phyloP scores from a whole-genome alignment of 139 green algal species.

The Ettlia oleoabundans region DNA sequence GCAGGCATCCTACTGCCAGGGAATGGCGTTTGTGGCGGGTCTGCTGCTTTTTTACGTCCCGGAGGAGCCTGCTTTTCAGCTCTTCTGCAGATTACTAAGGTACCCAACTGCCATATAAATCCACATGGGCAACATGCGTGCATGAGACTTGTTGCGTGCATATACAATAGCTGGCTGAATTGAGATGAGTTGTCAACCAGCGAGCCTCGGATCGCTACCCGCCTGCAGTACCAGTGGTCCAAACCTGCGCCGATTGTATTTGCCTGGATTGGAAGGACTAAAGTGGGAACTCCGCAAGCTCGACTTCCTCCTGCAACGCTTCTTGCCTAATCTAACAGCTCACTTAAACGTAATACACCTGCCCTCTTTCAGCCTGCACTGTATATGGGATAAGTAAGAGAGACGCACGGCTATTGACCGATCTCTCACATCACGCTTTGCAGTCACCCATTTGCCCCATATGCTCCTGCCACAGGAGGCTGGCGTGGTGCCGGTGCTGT shows the following conservation, averaged over 20 bases:
- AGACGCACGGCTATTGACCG: too few species aligned
- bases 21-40: constrained; percentile 93
- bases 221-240: constrained; percentile 45
- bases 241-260: constrained; percentile 83
- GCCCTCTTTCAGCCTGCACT: too few species aligned
- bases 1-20: constrained; percentile 88
- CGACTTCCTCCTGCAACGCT: constrained; percentile 58
- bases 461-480: constrained; percentile 53
- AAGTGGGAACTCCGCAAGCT: constrained; percentile 58
- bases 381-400: too few species aligned
- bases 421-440: too few species aligned
- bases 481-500: constrained; percentile 82
- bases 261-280: constrained; percentile 78
- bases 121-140: too few species aligned
- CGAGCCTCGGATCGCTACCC: background rate
- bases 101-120: too few species aligned
- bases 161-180: too few species aligned
- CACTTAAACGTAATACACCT: constrained; percentile 65
- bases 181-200: too few species aligned
- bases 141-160: too few species aligned
- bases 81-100: constrained; percentile 64
- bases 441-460: too few species aligned
- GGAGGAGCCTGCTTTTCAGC: constrained; percentile 89
- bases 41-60: constrained; percentile 93
- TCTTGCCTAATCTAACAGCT: constrained; percentile 52